Evolutionary conservation across 2,329 filamentous ascomycete genomes (phyloP).

Genomic region (Ophiostoma piceae): DNA sequence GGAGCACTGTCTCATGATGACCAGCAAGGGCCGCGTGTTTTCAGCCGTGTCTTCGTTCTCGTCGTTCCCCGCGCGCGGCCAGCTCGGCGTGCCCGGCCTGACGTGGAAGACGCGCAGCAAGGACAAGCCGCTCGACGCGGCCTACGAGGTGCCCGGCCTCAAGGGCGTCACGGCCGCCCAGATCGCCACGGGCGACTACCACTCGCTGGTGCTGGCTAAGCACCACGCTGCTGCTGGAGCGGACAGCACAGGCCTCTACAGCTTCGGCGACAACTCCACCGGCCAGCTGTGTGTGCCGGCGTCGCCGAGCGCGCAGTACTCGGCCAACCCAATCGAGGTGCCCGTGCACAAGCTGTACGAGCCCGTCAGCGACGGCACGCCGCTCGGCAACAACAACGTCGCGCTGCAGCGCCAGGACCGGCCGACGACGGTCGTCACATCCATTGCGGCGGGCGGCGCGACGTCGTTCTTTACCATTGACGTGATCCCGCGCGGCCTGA

Average conservation of each 20-base stretch:
- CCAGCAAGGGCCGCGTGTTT: slow-evolving; percentile 78
- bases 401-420: not conserved
- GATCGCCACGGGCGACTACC: slow-evolving; percentile 79
- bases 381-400: slow-evolving; percentile 37
- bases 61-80: slow-evolving; percentile 73
- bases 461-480: slow-evolving; percentile 88
- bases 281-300: slow-evolving; percentile 87
- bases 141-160: slow-evolving; percentile 70
- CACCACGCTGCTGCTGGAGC: not conserved
- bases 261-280: slow-evolving; percentile 83
- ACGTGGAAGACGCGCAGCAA: slow-evolving; percentile 71
- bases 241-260: slow-evolving; percentile 65
- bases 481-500: slow-evolving; percentile 41
- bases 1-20: slow-evolving; percentile 82
- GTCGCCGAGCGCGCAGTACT: slow-evolving; percentile 53
- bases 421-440: slow-evolving; percentile 57
- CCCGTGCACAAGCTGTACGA: slow-evolving; percentile 66
- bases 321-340: slow-evolving; percentile 66
- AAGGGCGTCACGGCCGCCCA: slow-evolving; percentile 64
- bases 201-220: slow-evolving; percentile 73
- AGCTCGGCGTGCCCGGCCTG: slow-evolving; percentile 80
- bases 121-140: slow-evolving; percentile 72
- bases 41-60: slow-evolving; percentile 76
- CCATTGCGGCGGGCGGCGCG: slow-evolving; percentile 75
- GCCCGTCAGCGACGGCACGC: slow-evolving; percentile 45